These are phyloP conservation scores for Apophysomyces ossiformis DNA, from an alignment of 371 early-diverging fungal genomes.

Conservation along the genomic window DNA sequence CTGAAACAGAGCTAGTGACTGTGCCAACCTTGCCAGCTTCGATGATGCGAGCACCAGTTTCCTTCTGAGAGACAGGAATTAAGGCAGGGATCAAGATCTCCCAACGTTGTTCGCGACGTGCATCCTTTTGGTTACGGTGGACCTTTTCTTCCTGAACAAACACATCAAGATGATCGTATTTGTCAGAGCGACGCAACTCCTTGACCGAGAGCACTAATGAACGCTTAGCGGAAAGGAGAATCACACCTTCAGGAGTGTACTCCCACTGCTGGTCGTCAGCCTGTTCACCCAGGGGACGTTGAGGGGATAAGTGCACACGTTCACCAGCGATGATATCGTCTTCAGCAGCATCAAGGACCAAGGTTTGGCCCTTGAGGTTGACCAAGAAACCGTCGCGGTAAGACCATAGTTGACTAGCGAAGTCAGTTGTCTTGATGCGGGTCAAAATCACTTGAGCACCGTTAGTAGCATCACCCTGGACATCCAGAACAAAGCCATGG, in stretches of 20 bases:
- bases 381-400: slow-evolving; percentile 51
- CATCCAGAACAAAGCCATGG: slow-evolving; percentile 51
- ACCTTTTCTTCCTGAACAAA: slow-evolving; percentile 43
- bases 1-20: slow-evolving; percentile 12
- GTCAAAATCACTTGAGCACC: slow-evolving; percentile 35
- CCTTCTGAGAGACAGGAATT: slow-evolving; percentile 35
- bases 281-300: slow-evolving; percentile 15
- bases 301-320: slow-evolving; percentile 29
- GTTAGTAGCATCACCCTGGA: slow-evolving; percentile 26
- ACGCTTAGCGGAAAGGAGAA: slow-evolving; percentile 35
- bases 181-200: slow-evolving; percentile 35
- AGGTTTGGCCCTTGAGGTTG: slow-evolving; percentile 48
- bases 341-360: slow-evolving; percentile 43
- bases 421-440: slow-evolving; percentile 41
- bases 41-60: slow-evolving; percentile 38
- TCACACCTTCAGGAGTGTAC: slow-evolving; percentile 31
- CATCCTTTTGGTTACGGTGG: slow-evolving; percentile 31
- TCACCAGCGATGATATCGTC: slow-evolving; percentile 30
- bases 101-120: slow-evolving; percentile 51
- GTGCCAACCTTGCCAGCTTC: slow-evolving; percentile 34
- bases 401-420: slow-evolving; percentile 58
- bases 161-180: slow-evolving; percentile 30
- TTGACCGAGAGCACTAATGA: slow-evolving; percentile 43
- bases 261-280: slow-evolving; percentile 45
- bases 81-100: slow-evolving; percentile 44